These are phyloP conservation scores for Daldinia concentrica DNA, from an alignment of 495 filamentous ascomycete species.

Conservation along the genomic window DNA sequence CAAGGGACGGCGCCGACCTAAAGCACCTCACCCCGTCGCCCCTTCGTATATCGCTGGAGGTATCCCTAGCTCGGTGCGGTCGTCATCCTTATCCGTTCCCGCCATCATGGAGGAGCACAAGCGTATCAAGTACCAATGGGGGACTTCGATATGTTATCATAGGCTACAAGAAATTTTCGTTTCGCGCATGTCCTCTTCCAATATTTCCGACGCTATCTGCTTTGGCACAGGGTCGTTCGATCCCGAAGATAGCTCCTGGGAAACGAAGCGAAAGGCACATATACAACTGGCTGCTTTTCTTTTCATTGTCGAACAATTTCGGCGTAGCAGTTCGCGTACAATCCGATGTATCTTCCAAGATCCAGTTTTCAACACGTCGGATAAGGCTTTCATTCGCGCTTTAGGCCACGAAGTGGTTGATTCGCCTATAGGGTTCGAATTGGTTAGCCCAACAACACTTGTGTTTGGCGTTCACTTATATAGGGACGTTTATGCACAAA, in stretches of 20 bases:
- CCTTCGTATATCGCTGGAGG: background rate
- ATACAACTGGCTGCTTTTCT: constrained; percentile 71
- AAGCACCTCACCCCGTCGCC: background rate
- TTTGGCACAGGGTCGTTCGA: constrained; percentile 57
- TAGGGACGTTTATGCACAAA: constrained; percentile 49
- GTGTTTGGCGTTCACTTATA: constrained; percentile 72
- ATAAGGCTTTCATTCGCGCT: constrained; percentile 64
- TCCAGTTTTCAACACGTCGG: constrained; percentile 70
- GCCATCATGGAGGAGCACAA: constrained; percentile 37
- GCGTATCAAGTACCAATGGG: constrained; percentile 37
- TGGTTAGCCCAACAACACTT: constrained; percentile 59
- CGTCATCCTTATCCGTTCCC: constrained; percentile 32
- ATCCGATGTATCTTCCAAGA: constrained; percentile 71
- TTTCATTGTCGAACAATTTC: constrained; percentile 58
- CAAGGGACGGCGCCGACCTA: constrained; percentile 15
- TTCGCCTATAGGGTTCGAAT: constrained; percentile 64
- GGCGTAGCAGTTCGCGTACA: constrained; percentile 18
- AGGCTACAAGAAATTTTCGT: constrained; percentile 32
- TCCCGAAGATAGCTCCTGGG: constrained; percentile 49
- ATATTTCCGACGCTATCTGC: constrained; percentile 53
- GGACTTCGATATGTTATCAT: constrained; percentile 20
- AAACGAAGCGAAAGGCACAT: constrained; percentile 48
- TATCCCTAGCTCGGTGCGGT: background rate
- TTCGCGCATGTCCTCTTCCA: background rate
- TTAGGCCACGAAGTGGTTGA: constrained; percentile 65